Evolutionary conservation across 768 basidiomycete species (phyloP).

Genomic region (Lactarius evosmus): DNA sequence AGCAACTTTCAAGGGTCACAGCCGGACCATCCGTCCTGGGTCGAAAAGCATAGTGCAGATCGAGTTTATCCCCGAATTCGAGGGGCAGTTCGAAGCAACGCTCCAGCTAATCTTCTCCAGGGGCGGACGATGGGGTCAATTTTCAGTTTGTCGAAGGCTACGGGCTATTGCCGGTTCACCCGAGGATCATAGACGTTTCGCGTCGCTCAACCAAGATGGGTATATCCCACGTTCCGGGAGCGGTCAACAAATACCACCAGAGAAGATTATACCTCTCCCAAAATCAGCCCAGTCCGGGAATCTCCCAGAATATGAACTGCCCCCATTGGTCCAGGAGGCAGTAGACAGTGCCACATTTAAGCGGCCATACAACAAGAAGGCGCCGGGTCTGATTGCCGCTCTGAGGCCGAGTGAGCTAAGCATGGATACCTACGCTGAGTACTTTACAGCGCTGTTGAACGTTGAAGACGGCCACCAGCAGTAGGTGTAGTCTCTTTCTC

Average conservation of each 20-base stretch:
- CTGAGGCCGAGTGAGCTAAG: neutral
- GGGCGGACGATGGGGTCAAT: neutral
- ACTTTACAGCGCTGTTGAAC: conserved; percentile 12
- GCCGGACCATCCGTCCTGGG: conserved; percentile 10
- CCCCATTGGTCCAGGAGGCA: neutral
- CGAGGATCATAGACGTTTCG: conserved; percentile 13
- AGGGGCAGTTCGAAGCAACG: conserved; percentile 16
- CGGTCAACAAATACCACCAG: conserved; percentile 8
- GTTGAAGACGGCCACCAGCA: conserved; percentile 45
- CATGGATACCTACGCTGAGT: conserved; percentile 9
- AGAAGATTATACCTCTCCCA: neutral
- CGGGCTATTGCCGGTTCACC: conserved; percentile 10
- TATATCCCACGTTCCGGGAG: neutral
- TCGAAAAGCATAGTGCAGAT: conserved; percentile 1
- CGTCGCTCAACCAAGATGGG: neutral
- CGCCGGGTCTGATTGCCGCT: neutral
- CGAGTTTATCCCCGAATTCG: conserved; percentile 12
- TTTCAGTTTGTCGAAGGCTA: conserved; percentile 2
- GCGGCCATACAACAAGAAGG: neutral
- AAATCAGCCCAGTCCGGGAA: neutral
- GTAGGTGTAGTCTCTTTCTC: conserved; percentile 34
- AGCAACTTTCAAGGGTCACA: conserved; percentile 4
- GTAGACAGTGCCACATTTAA: neutral
- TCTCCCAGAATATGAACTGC: conserved; percentile 12
- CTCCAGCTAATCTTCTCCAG: conserved; percentile 16